phyloP scores from a whole-genome alignment of 169 alveolate species.

The Babesia ovis region DNA sequence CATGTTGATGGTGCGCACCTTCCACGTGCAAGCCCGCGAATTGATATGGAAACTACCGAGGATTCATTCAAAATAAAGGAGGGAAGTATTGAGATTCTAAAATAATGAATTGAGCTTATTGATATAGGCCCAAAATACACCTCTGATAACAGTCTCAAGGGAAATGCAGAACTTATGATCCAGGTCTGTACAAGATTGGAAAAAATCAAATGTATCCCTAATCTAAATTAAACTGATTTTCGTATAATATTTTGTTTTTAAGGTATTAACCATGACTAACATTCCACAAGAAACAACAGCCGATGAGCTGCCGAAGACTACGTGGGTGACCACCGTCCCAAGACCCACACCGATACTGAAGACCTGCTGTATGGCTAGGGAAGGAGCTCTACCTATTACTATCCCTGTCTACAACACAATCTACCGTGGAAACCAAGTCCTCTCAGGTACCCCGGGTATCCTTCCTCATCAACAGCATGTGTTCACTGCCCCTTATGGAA shows the following conservation, averaged over 20 bases:
- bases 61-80: background rate
- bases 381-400: slow-evolving; percentile 33
- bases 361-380: slow-evolving; percentile 27
- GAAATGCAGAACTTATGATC: background rate
- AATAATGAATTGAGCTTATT: background rate
- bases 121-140: background rate
- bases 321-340: slow-evolving; percentile 8
- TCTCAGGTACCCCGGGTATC: slow-evolving; percentile 29
- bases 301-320: background rate
- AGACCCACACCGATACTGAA: background rate
- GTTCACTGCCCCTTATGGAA: slow-evolving; percentile 39
- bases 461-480: slow-evolving; percentile 53
- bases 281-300: background rate
- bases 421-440: slow-evolving; percentile 28
- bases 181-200: background rate
- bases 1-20: slow-evolving; percentile 27
- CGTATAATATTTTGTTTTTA: background rate
- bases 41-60: background rate
- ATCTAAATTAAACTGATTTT: background rate
- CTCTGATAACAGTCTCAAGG: background rate
- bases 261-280: background rate
- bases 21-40: background rate
- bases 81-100: background rate
- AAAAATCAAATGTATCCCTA: background rate
- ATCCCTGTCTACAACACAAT: slow-evolving; percentile 48